These are phyloP conservation scores for Candida berthetii DNA, from an alignment of 805 yeast species.

Conservation along the genomic window DNA sequence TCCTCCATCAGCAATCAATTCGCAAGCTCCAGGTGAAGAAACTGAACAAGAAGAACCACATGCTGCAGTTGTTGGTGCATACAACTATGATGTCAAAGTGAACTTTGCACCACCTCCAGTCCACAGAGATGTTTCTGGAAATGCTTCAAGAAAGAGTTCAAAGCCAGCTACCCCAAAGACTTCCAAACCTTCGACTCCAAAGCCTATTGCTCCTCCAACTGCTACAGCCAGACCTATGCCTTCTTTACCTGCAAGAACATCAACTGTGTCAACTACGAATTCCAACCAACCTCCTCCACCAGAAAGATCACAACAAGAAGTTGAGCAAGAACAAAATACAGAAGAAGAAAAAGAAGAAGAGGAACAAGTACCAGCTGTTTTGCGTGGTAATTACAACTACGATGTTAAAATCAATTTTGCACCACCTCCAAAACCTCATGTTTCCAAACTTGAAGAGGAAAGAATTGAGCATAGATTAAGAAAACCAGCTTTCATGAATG, in stretches of 20 bases:
- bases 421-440: constrained; percentile 31
- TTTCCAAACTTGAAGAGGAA: constrained; percentile 17
- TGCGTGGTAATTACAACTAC: constrained; percentile 28
- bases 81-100: constrained; percentile 21
- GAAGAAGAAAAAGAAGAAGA: constrained; percentile 2
- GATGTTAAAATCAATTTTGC: constrained; percentile 27
- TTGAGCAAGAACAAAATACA: too few species aligned
- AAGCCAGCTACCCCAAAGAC: neutral
- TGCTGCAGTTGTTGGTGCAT: constrained; percentile 20
- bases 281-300: neutral
- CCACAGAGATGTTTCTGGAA: neutral
- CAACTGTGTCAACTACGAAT: too few species aligned
- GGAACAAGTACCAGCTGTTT: constrained; percentile 14
- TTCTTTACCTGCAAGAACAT: neutral
- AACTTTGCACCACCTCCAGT: constrained; percentile 35
- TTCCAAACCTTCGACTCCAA: neutral
- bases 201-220: neutral
- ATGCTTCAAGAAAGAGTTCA: neutral
- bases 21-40: constrained; percentile 1
- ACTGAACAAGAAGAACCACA: neutral
- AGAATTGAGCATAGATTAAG: constrained; percentile 2
- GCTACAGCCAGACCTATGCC: neutral
- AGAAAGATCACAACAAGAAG: neutral
- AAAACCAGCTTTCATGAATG: neutral
- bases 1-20: neutral